A percentile compares a stretch with the other conserved stretches of the same genome.
phyloP scores from a whole-genome alignment of 2,329 filamentous ascomycete species.

The Rutstroemia sp. region DNA sequence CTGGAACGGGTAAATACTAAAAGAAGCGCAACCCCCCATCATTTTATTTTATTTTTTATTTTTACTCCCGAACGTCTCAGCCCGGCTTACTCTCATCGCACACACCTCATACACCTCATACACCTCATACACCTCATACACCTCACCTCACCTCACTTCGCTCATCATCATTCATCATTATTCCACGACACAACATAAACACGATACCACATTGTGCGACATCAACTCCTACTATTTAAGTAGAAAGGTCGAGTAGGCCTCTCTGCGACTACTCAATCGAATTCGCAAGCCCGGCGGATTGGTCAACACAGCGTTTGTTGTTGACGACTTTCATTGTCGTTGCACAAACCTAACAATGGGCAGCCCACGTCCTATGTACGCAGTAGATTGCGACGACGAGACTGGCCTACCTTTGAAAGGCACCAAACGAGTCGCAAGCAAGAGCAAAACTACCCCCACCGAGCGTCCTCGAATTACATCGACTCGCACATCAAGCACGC shows the following conservation, averaged over 20 bases:
- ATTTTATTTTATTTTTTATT: background rate
- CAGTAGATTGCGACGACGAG: slow-evolving; percentile 23
- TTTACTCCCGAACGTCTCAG: slow-evolving; percentile 1
- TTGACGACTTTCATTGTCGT: slow-evolving; percentile 6
- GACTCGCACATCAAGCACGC: background rate
- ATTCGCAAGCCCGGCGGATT: background rate
- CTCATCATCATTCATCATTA: background rate
- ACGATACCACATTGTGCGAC: slow-evolving; percentile 1
- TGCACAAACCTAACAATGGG: slow-evolving; percentile 10
- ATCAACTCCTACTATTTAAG: slow-evolving; percentile 6
- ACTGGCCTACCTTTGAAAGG: slow-evolving; percentile 17
- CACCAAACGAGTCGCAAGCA: slow-evolving; percentile 17
- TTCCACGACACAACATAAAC: background rate
- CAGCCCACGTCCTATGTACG: slow-evolving; percentile 20
- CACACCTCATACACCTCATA: no score
- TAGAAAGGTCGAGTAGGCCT: slow-evolving; percentile 1
- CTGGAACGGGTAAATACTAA: background rate
- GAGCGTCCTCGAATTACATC: background rate
- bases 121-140: no score
- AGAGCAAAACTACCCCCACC: slow-evolving; percentile 11
- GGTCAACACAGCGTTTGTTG: background rate
- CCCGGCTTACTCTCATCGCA: background rate
- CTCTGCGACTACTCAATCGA: background rate
- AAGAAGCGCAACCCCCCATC: background rate
- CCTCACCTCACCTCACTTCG: background rate